Evolutionary conservation across 2,329 filamentous ascomycete genomes (phyloP), one percentile per base, ranked within the genome.

Genomic region (Calonectria multiphialidica): DNA sequence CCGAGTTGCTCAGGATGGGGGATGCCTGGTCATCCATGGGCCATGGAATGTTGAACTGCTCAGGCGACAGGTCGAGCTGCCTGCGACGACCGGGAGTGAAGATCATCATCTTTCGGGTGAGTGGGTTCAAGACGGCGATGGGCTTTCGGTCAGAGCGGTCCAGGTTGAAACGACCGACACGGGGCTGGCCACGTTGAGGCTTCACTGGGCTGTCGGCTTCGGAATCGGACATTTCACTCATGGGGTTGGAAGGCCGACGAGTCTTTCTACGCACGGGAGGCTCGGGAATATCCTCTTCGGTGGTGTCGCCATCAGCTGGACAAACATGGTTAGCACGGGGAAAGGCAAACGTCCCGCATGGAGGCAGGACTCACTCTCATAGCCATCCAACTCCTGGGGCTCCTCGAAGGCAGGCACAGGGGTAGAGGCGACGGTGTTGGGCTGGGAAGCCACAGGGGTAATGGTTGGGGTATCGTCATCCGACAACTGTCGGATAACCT

Each of bases 1-100:
- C 91, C 21, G 91, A 90, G 71, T 93, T 92, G 80, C 88, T 91
- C 72, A 93, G 84, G 79, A 94, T 90, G 18, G 92, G 91, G 0
- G 87, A 87, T 5, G 85, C 80, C 66, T 87, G 82, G 44, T 84
- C 78, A 67, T 85, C 80, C 61, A 82, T 79, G n/a, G 85, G 78
- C 79, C 86, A 87, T 21, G 87, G 82, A 67, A 89, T 80, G 68
- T 89, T 86, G 79, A 90, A 90, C 62, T 88, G 86, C 80, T 90
- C 89, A 0, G 89, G 88, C 0, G 88, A 89, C 25, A 90, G 80
- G 72, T 90, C 89, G 18, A 90, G 82, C 59, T 85, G 84, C 65
- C 85, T 84, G 57, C 84, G 83, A 44, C 84, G 84, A 65, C 88
- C 86, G 8, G 89, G 89, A 0, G 90, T 91, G 76, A 91, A 91